phyloP scores from a whole-genome alignment of 2,329 filamentous ascomycete genomes.

The Neurospora crassa region DNA sequence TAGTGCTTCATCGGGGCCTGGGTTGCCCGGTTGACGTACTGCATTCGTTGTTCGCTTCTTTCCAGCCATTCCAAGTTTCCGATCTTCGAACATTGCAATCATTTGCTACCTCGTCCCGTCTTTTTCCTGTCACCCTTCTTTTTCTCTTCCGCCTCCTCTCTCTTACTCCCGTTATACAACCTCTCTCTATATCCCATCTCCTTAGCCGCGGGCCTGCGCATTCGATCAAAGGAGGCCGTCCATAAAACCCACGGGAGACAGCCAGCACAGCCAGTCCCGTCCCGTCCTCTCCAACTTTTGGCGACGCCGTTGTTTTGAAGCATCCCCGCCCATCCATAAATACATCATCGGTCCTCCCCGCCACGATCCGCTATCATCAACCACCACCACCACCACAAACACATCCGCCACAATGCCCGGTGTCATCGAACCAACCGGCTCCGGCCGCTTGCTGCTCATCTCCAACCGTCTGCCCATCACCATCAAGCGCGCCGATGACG shows the following conservation, averaged over 20 bases:
- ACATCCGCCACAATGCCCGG: slow-evolving; percentile 12
- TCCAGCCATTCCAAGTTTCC: neutral
- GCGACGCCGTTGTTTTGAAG: neutral
- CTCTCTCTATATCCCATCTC: neutral
- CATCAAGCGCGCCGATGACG: slow-evolving; percentile 87
- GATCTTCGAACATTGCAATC: neutral
- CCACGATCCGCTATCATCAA: neutral
- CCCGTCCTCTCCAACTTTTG: neutral
- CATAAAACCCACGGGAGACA: neutral
- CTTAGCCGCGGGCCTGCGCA: neutral
- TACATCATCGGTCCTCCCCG: neutral
- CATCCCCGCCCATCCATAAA: neutral
- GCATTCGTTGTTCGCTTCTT: neutral
- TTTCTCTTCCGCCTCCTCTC: neutral
- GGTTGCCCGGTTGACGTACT: neutral
- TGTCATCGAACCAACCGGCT: slow-evolving; percentile 8
- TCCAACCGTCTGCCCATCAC: slow-evolving; percentile 95
- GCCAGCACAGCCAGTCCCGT: neutral
- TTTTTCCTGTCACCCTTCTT: neutral
- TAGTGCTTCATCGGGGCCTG: neutral
- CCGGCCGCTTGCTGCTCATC: slow-evolving; percentile 63
- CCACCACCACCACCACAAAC: neutral
- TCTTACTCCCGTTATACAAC: neutral
- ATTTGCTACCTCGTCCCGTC: neutral
- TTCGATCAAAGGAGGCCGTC: neutral